phyloP scores from a whole-genome alignment of 2,329 filamentous ascomycete genomes.

The Neopestalotiopsis clavispora region DNA sequence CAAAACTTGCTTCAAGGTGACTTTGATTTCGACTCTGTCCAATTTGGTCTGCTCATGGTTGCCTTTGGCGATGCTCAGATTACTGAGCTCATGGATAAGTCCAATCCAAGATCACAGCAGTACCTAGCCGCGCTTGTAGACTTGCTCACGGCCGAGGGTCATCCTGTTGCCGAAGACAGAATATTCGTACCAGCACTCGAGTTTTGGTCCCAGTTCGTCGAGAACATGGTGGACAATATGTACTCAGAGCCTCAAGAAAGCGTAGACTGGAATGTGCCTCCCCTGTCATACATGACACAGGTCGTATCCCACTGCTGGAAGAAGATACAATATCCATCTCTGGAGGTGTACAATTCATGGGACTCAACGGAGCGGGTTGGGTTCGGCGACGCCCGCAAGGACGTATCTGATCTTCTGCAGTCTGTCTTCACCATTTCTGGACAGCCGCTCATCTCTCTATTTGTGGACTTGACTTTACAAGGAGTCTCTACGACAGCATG shows the following conservation, averaged over 20 bases:
- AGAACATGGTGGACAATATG: slow-evolving; percentile 65
- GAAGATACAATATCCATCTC: slow-evolving; percentile 71
- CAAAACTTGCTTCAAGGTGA: slow-evolving; percentile 61
- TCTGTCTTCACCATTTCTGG: slow-evolving; percentile 70
- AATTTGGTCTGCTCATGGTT: slow-evolving; percentile 70
- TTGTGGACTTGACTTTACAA: slow-evolving; percentile 59
- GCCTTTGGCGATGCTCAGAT: slow-evolving; percentile 72
- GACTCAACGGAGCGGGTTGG: slow-evolving; percentile 70
- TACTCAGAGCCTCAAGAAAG: slow-evolving; percentile 54
- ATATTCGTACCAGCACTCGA: slow-evolving; percentile 77
- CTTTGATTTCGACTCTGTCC: slow-evolving; percentile 66
- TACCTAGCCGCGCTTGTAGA: slow-evolving; percentile 66
- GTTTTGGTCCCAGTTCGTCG: slow-evolving; percentile 81
- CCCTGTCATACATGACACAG: slow-evolving; percentile 64
- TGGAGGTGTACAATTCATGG: slow-evolving; percentile 65
- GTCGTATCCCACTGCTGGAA: slow-evolving; percentile 70
- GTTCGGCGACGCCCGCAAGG: slow-evolving; percentile 76
- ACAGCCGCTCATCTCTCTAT: slow-evolving; percentile 58
- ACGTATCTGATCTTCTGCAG: slow-evolving; percentile 79
- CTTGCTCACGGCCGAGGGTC: slow-evolving; percentile 68
- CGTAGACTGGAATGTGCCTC: slow-evolving; percentile 60
- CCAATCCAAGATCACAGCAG: slow-evolving; percentile 53
- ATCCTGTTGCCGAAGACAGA: slow-evolving; percentile 73
- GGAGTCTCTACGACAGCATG: slow-evolving; percentile 55
- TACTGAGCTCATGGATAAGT: slow-evolving; percentile 60